Evolutionary conservation across 2,329 filamentous ascomycete species (phyloP), one percentile per base, ranked within the genome.

Genomic region (Nigrospora osmanthi): DNA sequence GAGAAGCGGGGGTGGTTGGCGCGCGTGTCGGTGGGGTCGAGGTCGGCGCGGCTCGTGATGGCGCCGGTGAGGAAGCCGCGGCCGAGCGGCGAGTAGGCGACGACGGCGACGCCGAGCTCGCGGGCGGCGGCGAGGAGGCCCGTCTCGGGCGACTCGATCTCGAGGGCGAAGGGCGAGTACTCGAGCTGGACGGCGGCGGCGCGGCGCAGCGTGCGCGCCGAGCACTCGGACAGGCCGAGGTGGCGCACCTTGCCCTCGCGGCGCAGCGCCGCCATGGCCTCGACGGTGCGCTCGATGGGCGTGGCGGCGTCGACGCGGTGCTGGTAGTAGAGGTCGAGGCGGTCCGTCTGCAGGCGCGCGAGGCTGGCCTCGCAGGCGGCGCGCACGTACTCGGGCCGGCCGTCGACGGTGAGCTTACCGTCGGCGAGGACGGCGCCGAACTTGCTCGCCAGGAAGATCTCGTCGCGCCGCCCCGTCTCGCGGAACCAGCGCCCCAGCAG

Each of bases 271-370:
- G 56, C 66, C 68, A 78, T 65, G 33, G 69, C 73, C 40, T 65
- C 54, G 1, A 76, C 62, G 0, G 73, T 75, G 52, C 73, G 67
- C 55, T 71, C 68, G 32, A 67, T 62, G 0, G 70, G 69, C 2
- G 64, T 69, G n/a, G 60, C 55, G 4, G 62, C 55, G 49, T 76
- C 72, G 15, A 73, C 54, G 10, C 73, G 64, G 49, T 77, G 73
- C 41, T 71, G 68, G 57, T 75, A 74, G 48, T 74, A 67, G n/a
- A 80, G 63, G 51, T 80, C 76, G 47, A 80, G 72, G 47, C 69
- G 70, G 7, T 68, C 61, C 1, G 71, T 70, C 4, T 69, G 69
- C 4, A 80, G 58, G n/a, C 69, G 60, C 52, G 68, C 54, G 12
- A 80, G 59, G 30, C 61, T 67, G 14, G 52, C 55, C 14, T 57